Evolutionary conservation across 257 asterid species (phyloP).

Genomic region (Perilla frutescens): DNA sequence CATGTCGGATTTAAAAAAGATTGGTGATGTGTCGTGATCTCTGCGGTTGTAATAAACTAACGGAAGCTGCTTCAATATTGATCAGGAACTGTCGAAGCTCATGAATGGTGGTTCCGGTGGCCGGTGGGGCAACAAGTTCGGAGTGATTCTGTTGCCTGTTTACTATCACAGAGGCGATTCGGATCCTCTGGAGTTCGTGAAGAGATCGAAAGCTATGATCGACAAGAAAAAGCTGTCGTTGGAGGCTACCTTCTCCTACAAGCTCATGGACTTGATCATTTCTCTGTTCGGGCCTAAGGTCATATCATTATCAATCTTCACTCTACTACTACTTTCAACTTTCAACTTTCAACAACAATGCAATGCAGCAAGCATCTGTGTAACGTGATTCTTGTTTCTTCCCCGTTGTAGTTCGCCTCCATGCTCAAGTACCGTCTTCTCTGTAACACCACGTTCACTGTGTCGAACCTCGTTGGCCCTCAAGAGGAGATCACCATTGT

Average conservation of each 20-base stretch:
- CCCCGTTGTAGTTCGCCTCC: constrained; percentile 51
- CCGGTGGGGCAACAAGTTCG: constrained; percentile 76
- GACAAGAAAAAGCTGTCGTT: constrained; percentile 80
- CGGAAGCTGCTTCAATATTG: too few relatives aligned
- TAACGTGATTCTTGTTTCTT: not conserved
- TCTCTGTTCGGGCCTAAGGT: constrained; percentile 70
- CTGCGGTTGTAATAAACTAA: too few relatives aligned
- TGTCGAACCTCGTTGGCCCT: constrained; percentile 85
- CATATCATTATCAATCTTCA: not conserved
- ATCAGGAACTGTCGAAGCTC: constrained; percentile 62
- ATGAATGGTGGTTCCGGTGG: constrained; percentile 39
- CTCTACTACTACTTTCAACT: not conserved
- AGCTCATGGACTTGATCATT: constrained; percentile 47
- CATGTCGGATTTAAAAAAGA: too few relatives aligned
- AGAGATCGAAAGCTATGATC: constrained; percentile 71
- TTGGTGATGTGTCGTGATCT: too few relatives aligned
- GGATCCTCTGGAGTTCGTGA: constrained; percentile 64
- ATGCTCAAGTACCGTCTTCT: constrained; percentile 63
- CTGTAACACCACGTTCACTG: constrained; percentile 75
- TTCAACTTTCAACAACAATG: not conserved
- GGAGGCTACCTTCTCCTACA: constrained; percentile 73
- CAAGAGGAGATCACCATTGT: constrained; percentile 58
- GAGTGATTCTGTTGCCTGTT: constrained; percentile 71
- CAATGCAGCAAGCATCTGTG: not conserved
- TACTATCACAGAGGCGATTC: constrained; percentile 48